These are phyloP conservation scores for Sporothrix euskadiensis DNA, from an alignment of 2,329 filamentous ascomycete genomes.

Conservation along the genomic window DNA sequence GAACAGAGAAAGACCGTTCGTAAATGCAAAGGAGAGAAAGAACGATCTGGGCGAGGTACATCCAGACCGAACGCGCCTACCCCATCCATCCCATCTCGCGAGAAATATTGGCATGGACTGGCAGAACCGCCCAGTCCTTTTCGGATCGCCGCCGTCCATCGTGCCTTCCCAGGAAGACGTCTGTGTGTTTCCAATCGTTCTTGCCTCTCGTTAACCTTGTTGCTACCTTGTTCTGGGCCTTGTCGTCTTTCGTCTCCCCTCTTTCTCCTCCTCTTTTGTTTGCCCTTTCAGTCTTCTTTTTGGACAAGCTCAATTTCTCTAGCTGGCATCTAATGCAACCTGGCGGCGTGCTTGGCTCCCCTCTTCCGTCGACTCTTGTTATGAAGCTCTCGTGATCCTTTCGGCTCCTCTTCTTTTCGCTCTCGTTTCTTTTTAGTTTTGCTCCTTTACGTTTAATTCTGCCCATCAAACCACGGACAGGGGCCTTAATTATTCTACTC, in stretches of 20 bases:
- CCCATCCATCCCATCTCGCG: background rate
- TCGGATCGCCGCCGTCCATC: background rate
- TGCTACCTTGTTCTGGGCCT: constrained; percentile 9
- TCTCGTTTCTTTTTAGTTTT: constrained; percentile 3
- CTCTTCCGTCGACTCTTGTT: background rate
- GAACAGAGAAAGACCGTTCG: background rate
- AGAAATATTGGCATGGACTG: background rate
- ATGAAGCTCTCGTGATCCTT: background rate
- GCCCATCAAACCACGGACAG: constrained; percentile 17
- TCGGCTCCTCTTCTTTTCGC: constrained; percentile 5
- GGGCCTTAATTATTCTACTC: constrained; percentile 20
- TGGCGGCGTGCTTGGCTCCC: background rate
- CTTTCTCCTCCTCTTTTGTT: background rate
- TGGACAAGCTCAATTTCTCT: constrained; percentile 5
- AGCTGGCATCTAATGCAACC: constrained; percentile 1
- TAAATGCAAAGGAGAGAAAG: background rate
- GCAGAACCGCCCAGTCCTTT: background rate
- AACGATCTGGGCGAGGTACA: background rate
- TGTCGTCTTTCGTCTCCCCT: background rate
- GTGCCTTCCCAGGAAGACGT: background rate
- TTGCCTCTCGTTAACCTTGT: background rate
- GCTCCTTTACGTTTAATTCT: background rate
- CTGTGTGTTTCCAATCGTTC: background rate
- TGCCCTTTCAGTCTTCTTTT: constrained; percentile 1
- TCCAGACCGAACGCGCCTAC: background rate